Conservation (phyloP, 2,329 filamentous ascomycete species). For the Colletotrichum camelliae region DNA sequence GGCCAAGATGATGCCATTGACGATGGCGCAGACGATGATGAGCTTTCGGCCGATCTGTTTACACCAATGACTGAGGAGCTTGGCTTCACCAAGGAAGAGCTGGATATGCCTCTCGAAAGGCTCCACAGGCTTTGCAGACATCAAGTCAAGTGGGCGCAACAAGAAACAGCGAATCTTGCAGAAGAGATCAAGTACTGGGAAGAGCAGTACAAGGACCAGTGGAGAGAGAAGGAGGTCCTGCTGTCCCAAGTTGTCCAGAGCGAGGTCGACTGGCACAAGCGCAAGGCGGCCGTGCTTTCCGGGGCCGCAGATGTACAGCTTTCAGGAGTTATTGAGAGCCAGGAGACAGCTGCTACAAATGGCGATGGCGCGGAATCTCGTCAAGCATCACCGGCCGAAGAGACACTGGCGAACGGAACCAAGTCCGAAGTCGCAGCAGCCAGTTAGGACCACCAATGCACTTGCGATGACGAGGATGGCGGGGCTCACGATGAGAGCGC, state of each 20-base stretch:
- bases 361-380: constrained; percentile 28
- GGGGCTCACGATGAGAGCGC: not conserved
- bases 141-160: constrained; percentile 75
- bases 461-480: not conserved
- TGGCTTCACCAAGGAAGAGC: constrained; percentile 70
- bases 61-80: constrained; percentile 61
- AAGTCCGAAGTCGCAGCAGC: not conserved
- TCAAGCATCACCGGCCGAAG: constrained; percentile 22
- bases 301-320: constrained; percentile 52
- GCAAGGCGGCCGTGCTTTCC: constrained; percentile 60
- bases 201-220: constrained; percentile 71
- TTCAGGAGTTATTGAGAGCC: constrained; percentile 32
- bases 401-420: constrained; percentile 1
- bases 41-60: constrained; percentile 63
- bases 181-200: constrained; percentile 72
- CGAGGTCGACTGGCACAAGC: constrained; percentile 70
- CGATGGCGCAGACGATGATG: constrained; percentile 60
- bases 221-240: constrained; percentile 80
- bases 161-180: constrained; percentile 68
- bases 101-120: constrained; percentile 61
- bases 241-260: constrained; percentile 73
- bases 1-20: constrained; percentile 61
- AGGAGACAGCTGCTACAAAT: constrained; percentile 9
- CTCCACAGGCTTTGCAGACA: constrained; percentile 72
- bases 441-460: not conserved